Conservation (phyloP, 2,329 filamentous ascomycete species). For the Endothia cerciana region DNA sequence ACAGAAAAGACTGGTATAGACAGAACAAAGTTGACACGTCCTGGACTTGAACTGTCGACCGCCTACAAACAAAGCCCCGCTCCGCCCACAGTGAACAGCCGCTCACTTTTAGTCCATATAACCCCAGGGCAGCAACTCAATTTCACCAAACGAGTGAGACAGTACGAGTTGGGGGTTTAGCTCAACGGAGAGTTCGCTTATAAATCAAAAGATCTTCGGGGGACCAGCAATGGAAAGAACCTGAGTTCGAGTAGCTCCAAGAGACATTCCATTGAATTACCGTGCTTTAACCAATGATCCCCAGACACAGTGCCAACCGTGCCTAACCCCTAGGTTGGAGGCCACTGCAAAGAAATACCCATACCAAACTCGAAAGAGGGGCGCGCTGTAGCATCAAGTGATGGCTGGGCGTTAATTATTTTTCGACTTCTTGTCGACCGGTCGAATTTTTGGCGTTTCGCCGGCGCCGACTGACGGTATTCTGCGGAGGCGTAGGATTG, state of each 20-base stretch:
- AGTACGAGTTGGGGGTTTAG: neutral
- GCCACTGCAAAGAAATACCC: slow-evolving; percentile 2
- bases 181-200: neutral
- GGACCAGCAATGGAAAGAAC: neutral
- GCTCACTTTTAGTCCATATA: neutral
- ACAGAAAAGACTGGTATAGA: neutral
- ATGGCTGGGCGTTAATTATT: neutral
- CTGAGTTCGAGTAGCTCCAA: neutral
- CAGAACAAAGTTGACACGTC: neutral
- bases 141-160: neutral
- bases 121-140: neutral
- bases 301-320: slow-evolving; percentile 7
- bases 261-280: slow-evolving; percentile 9
- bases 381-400: neutral
- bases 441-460: neutral
- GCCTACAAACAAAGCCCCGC: neutral
- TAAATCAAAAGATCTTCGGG: neutral
- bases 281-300: slow-evolving; percentile 7
- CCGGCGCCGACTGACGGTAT: neutral
- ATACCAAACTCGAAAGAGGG: slow-evolving; percentile 5
- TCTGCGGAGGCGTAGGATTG: too few relatives aligned
- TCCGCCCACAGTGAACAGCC: neutral
- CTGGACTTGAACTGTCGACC: neutral
- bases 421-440: neutral
- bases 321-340: slow-evolving; percentile 6